Evolutionary conservation across 768 basidiomycete species (phyloP).

Genomic region (Suillus americanus): DNA sequence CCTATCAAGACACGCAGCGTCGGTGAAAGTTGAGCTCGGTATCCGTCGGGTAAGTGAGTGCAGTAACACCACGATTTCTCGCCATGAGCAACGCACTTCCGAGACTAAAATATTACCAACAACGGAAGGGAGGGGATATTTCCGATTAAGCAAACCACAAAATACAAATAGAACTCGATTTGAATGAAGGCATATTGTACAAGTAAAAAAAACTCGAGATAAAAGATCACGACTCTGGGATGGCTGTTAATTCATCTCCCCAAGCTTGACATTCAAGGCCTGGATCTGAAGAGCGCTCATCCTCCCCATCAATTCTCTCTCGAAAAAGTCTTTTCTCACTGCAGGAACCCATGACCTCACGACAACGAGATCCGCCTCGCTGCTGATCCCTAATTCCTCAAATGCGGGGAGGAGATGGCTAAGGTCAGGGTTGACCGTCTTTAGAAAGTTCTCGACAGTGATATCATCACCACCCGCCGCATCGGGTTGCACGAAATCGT

Average conservation of each 20-base stretch:
- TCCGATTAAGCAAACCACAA: background rate
- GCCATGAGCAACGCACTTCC: background rate
- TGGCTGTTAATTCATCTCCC: background rate
- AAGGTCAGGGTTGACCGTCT: background rate
- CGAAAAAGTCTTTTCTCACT: background rate
- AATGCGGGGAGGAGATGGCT: background rate
- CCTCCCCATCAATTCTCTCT: background rate
- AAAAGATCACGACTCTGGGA: background rate
- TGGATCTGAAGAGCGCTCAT: background rate
- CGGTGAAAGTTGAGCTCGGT: background rate
- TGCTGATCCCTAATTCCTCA: background rate
- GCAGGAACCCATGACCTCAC: background rate
- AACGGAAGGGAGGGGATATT: background rate
- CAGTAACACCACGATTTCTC: background rate
- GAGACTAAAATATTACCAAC: background rate
- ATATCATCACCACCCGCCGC: no score
- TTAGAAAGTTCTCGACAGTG: background rate
- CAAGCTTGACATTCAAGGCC: background rate
- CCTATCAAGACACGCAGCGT: background rate
- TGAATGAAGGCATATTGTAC: background rate
- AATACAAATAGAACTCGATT: background rate
- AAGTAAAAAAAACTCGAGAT: background rate
- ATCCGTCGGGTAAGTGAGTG: background rate
- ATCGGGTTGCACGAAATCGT: background rate
- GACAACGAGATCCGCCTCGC: background rate